Evolutionary conservation across 352 stramenopile species (phyloP), one percentile per base, ranked within the genome.

Genomic region (Phytophthora citricola): DNA sequence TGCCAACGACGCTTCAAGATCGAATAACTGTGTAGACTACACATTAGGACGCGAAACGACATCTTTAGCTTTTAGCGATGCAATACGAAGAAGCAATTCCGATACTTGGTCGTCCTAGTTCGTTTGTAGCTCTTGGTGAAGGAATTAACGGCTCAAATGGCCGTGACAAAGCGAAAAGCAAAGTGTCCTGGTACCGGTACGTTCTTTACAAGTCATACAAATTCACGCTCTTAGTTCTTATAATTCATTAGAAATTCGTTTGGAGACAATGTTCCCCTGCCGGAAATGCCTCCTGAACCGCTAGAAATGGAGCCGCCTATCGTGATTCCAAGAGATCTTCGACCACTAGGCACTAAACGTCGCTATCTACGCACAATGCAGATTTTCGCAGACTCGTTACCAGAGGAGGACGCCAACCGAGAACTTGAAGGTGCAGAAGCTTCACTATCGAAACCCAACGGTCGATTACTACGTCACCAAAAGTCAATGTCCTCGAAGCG

Each of bases 101-200:
- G 11, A 47, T 62, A 34, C 5, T 58, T 38, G 20, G 48, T 10
- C 56, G 63, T 2, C 51, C 24, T n/a, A 69, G 17, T 32, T 69
- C 58, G 4, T 34, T 60, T 1, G 12, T 39, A 50, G 39, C 57
- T 43, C 57, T 62, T 8, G 36, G 48, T 39, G 63, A 71, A 51
- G 49, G 31, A 26, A 32, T 58, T 29, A n/a, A 20, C n/a, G 10
- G 31, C 5, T 32, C 41, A 32, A 40, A 36, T 4, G 41, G 9
- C 9, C 43, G 46, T 38, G 32, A 12, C 14, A 70, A 63, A 14
- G 58, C 71, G 5, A 56, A 63, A 14, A 70, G 39, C 27, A 85
- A 85, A 55, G 73, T 91, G 22, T 66, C 82, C 3, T 92, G 83
- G 83, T 92, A 92, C 51, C 78, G 81, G 83, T 92, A 69, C 15